phyloP scores from a whole-genome alignment of 2,329 filamentous ascomycete species.

The Colletotrichum sp. region DNA sequence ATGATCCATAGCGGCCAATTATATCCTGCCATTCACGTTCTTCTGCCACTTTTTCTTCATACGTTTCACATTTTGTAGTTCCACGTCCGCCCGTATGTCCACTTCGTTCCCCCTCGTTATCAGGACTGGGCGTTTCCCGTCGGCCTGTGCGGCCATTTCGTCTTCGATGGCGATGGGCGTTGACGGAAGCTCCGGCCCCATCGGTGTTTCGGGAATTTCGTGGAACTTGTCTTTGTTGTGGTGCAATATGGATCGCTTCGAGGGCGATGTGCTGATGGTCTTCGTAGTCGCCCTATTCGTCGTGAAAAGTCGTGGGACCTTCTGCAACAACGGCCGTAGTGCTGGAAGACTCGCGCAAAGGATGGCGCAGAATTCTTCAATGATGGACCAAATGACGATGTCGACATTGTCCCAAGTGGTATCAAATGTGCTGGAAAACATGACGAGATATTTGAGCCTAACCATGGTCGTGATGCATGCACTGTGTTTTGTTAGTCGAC shows the following conservation, averaged over 20 bases:
- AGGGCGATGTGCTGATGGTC: background rate
- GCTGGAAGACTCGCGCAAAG: conserved; percentile 46
- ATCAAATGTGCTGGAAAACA: conserved; percentile 13
- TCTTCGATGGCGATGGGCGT: conserved; percentile 16
- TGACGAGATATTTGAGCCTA: conserved; percentile 22
- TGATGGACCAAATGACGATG: conserved; percentile 35
- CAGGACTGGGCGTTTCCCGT: conserved; percentile 10
- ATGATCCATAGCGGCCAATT: background rate
- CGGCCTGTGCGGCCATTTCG: conserved; percentile 9
- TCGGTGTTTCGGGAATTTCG: background rate
- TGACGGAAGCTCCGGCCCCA: background rate
- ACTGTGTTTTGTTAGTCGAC: conserved; percentile 1
- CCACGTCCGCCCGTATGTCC: background rate
- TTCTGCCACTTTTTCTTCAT: background rate
- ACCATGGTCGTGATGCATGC: conserved; percentile 25
- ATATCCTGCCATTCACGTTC: background rate
- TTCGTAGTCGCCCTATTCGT: conserved; percentile 17
- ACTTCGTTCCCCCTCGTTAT: background rate
- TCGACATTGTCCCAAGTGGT: conserved; percentile 35
- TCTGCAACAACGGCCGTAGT: conserved; percentile 41
- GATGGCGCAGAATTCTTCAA: conserved; percentile 41
- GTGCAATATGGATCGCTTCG: conserved; percentile 1
- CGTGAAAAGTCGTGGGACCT: background rate
- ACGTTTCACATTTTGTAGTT: background rate
- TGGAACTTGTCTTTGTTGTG: background rate